Evolutionary conservation across 306 rosid species (phyloP).

Genomic region (Adenanthera pavonina): DNA sequence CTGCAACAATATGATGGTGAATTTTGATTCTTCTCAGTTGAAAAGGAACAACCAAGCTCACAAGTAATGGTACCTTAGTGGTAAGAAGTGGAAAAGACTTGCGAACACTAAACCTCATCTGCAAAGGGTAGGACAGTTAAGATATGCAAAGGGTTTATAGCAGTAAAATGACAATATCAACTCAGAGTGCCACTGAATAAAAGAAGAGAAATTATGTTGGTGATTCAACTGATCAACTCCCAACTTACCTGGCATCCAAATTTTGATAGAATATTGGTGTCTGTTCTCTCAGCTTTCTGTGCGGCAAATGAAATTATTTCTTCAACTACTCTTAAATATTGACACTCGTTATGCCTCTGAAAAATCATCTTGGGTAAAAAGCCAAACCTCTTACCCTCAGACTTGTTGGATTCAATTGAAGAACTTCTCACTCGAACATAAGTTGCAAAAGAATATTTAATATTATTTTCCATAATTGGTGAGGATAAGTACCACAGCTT

Average conservation of each 20-base stretch:
- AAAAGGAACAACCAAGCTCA: conserved; percentile 9
- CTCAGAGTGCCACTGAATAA: background rate
- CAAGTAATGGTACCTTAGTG: conserved; percentile 53
- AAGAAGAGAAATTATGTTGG: background rate
- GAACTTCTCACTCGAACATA: conserved; percentile 61
- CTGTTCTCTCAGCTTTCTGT: conserved; percentile 57
- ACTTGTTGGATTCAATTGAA: conserved; percentile 34
- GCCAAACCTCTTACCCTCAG: conserved; percentile 55
- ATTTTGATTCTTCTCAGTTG: background rate
- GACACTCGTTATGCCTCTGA: conserved; percentile 58
- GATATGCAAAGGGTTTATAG: background rate
- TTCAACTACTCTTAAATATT: conserved; percentile 57
- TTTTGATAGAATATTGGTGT: conserved; percentile 46
- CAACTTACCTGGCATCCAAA: conserved; percentile 67
- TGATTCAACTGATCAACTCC: background rate
- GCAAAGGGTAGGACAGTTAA: conserved; percentile 9
- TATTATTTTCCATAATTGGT: conserved; percentile 53
- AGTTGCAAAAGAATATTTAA: conserved; percentile 53
- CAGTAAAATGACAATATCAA: conserved; percentile 6
- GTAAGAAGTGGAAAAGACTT: conserved; percentile 66
- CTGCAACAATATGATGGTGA: background rate
- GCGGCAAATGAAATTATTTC: conserved; percentile 58
- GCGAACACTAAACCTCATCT: conserved; percentile 69
- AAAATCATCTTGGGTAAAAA: conserved; percentile 64
- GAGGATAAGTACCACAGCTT: conserved; percentile 69